These are phyloP conservation scores for Lepiota venenata DNA, from an alignment of 768 basidiomycete species.

Conservation along the genomic window DNA sequence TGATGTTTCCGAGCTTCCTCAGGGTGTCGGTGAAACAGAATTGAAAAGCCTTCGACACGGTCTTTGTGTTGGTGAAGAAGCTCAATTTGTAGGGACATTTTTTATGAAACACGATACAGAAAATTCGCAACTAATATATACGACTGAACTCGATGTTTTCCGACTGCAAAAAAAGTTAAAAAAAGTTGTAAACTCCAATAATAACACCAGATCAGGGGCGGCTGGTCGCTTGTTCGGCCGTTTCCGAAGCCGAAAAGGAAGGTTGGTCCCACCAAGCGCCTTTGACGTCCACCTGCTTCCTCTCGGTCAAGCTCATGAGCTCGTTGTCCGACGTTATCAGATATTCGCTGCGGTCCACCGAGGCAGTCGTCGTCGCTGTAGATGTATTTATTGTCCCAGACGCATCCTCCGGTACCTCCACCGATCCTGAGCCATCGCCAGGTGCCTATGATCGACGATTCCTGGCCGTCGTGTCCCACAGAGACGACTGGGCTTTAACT, in stretches of 20 bases:
- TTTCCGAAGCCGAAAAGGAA: neutral
- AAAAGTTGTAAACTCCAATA: no score
- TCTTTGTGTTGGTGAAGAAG: neutral
- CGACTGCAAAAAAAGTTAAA: no score
- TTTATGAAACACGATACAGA: no score
- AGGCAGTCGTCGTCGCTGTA: constrained; percentile 41
- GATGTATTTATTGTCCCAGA: constrained; percentile 29
- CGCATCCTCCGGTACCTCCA: constrained; percentile 10
- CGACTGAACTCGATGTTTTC: no score
- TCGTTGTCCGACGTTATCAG: constrained; percentile 18
- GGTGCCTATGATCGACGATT: constrained; percentile 29
- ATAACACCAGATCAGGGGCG: neutral
- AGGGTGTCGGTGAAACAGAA: neutral
- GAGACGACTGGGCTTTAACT: constrained; percentile 32
- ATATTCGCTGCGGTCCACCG: constrained; percentile 31
- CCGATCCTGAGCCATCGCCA: constrained; percentile 9
- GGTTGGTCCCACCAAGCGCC: neutral
- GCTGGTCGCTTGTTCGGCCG: neutral
- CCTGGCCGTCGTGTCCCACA: constrained; percentile 51
- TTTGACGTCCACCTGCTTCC: neutral
- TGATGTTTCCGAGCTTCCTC: neutral
- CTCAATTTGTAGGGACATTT: no score
- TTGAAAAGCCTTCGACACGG: neutral
- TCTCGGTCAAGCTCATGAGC: constrained; percentile 12
- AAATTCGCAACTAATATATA: no score